Percentiles rank a stretch among this genome's conserved stretches.
Evolutionary conservation across 257 asterid species (phyloP).

Genomic region (Solanum chaucha): DNA sequence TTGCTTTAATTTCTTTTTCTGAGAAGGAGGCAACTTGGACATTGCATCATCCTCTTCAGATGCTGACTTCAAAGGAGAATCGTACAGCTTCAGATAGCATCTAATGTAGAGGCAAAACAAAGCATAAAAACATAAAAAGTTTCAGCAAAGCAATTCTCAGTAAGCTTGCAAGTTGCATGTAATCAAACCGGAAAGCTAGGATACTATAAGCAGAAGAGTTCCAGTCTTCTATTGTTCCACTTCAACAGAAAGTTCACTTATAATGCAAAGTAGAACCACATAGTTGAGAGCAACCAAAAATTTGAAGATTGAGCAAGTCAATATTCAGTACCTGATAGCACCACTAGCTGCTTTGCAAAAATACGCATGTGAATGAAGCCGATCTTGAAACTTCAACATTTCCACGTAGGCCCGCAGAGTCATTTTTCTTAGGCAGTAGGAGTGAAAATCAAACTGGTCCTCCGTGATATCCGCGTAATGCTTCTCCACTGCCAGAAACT

Average conservation of each 20-base stretch:
- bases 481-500: conserved; percentile 93
- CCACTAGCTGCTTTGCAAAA: conserved; percentile 93
- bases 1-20: conserved; percentile 92
- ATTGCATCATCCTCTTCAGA: conserved; percentile 82
- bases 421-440: conserved; percentile 97
- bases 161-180: not conserved
- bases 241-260: not conserved
- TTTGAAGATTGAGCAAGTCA: not conserved
- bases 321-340: conserved; percentile 48
- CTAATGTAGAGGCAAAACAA: conserved; percentile 24
- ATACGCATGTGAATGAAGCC: conserved; percentile 84
- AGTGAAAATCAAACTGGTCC: conserved; percentile 96
- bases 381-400: conserved; percentile 92
- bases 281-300: not conserved
- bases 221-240: not conserved
- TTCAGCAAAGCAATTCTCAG: not conserved
- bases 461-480: conserved; percentile 93
- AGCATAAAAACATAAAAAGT: not conserved
- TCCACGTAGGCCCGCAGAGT: conserved; percentile 85
- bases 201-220: not conserved
- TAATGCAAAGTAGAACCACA: not conserved
- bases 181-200: not conserved
- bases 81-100: conserved; percentile 88
- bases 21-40: conserved; percentile 81
- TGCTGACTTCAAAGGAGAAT: conserved; percentile 76